Evolutionary conservation across 2,329 filamentous ascomycete species (phyloP).

Genomic region (Aureobasidium subglaciale): DNA sequence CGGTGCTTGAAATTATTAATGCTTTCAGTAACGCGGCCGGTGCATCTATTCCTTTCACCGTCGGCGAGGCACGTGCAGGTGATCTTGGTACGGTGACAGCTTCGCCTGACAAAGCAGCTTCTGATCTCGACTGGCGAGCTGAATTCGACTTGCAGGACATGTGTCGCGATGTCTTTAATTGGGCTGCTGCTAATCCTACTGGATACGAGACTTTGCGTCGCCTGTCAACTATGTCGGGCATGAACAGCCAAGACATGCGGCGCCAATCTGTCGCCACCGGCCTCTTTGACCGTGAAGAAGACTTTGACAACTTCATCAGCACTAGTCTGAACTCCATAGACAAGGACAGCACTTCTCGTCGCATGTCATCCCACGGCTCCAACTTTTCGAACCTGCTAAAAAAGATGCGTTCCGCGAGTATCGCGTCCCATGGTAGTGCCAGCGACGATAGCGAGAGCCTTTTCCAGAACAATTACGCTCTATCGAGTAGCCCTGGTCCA

Average conservation of each 20-base stretch:
- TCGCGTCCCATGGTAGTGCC: background rate
- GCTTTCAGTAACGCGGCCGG: conserved; percentile 33
- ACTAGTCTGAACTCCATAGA: background rate
- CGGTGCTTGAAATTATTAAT: conserved; percentile 36
- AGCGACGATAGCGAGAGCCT: background rate
- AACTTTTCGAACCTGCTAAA: conserved; percentile 6
- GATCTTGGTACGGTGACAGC: conserved; percentile 38
- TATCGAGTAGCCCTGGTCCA: background rate
- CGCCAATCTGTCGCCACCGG: background rate
- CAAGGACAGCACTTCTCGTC: background rate
- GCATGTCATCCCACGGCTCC: background rate
- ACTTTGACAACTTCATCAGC: conserved; percentile 10
- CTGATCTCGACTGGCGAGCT: conserved; percentile 33
- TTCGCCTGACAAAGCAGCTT: conserved; percentile 32
- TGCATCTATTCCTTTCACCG: conserved; percentile 29
- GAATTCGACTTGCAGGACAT: conserved; percentile 26
- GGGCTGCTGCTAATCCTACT: conserved; percentile 11
- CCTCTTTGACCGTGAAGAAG: conserved; percentile 9
- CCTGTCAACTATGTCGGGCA: conserved; percentile 5
- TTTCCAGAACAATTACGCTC: background rate
- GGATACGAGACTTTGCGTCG: conserved; percentile 12
- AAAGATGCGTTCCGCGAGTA: background rate
- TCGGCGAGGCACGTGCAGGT: conserved; percentile 33
- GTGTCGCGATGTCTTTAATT: conserved; percentile 15
- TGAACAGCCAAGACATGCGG: background rate